These are phyloP conservation scores for Salmacisia buchloeana DNA, from an alignment of 1,284 basidiomycete genomes.

Conservation along the genomic window DNA sequence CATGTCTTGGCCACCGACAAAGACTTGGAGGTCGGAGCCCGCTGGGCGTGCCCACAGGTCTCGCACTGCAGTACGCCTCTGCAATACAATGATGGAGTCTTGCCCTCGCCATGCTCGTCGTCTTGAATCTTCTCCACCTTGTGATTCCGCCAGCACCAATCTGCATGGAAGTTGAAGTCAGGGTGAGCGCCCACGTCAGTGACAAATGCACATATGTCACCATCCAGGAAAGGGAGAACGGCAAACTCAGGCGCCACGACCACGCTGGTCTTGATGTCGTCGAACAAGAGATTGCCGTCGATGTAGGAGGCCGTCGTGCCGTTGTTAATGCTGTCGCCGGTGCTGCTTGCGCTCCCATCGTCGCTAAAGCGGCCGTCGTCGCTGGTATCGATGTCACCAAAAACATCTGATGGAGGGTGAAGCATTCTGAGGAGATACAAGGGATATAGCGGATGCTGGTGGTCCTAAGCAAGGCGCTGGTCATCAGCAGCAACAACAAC, in stretches of 20 bases:
- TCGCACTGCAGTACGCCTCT: not conserved
- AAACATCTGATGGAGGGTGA: too few relatives aligned
- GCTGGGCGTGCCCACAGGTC: not conserved
- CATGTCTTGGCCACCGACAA: not conserved
- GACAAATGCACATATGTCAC: not conserved
- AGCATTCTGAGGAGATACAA: too few relatives aligned
- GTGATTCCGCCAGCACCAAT: constrained; percentile 1
- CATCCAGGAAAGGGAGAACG: constrained; percentile 7
- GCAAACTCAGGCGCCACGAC: not conserved
- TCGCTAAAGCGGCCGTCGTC: too few relatives aligned
- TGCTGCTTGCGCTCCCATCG: too few relatives aligned
- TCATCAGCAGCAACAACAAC: too few relatives aligned
- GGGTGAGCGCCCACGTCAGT: not conserved
- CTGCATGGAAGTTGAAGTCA: not conserved
- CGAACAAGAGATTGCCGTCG: too few relatives aligned
- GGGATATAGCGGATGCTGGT: too few relatives aligned
- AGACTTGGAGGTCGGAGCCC: not conserved
- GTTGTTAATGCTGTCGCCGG: too few relatives aligned
- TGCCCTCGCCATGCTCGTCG: not conserved
- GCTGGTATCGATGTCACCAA: too few relatives aligned
- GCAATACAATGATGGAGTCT: not conserved
- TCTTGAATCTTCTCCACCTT: not conserved
- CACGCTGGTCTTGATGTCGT: too few relatives aligned
- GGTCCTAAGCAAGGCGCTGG: too few relatives aligned
- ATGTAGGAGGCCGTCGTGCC: too few relatives aligned